These are phyloP conservation scores for Pseudognaphalium luteoalbum DNA, from an alignment of 129 eudicot genomes.

Conservation along the genomic window DNA sequence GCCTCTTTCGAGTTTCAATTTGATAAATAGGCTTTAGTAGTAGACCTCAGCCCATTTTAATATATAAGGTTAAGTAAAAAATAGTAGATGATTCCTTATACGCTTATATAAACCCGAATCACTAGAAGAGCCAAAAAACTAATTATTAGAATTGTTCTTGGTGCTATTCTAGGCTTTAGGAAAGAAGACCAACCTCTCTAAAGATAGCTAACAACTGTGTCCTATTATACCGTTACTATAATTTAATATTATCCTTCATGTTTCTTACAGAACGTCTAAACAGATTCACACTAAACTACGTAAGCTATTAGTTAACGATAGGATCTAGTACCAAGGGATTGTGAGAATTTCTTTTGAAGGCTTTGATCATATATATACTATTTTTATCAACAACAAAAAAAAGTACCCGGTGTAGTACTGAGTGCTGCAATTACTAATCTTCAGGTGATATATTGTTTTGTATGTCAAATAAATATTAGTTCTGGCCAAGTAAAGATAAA, in stretches of 20 bases:
- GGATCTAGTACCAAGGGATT: constrained; percentile 5
- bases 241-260: neutral
- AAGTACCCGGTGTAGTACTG: neutral
- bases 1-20: neutral
- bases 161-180: neutral
- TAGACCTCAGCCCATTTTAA: neutral
- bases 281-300: neutral
- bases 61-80: neutral
- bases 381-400: neutral
- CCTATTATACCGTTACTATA: neutral
- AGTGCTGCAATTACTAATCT: neutral
- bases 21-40: neutral
- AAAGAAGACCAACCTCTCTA: neutral
- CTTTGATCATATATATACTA: neutral
- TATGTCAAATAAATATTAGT: neutral
- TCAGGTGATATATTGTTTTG: neutral
- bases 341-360: neutral
- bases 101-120: neutral
- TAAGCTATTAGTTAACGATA: neutral
- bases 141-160: neutral
- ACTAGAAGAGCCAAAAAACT: neutral
- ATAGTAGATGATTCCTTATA: neutral
- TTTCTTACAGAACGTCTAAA: neutral
- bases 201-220: neutral
- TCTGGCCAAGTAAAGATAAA: constrained; percentile 8